These are phyloP conservation scores for Xerocomellus chrysenteron DNA, from an alignment of 768 basidiomycete genomes.

Conservation along the genomic window DNA sequence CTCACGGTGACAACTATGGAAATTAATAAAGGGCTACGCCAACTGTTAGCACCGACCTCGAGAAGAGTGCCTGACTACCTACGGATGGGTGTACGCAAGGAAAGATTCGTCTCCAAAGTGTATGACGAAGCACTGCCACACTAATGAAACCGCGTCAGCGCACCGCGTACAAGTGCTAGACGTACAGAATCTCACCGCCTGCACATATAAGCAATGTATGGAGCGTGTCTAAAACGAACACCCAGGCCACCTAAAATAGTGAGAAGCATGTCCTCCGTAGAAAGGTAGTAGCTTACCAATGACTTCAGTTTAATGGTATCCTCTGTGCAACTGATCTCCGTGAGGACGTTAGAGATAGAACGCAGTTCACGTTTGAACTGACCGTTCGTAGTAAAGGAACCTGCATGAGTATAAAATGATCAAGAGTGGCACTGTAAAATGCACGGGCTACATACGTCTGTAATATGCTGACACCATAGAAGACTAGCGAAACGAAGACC, in stretches of 20 bases:
- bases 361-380: constrained; percentile 1
- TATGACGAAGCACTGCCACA: constrained; percentile 25
- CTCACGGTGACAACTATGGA: constrained; percentile 25
- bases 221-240: constrained; percentile 19
- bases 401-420: constrained; percentile 3
- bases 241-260: constrained; percentile 19
- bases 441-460: constrained; percentile 20
- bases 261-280: background rate
- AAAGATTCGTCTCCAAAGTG: constrained; percentile 23
- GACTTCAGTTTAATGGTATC: constrained; percentile 13
- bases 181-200: constrained; percentile 14
- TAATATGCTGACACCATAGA: constrained; percentile 27
- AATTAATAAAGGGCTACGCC: constrained; percentile 18
- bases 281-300: constrained; percentile 8
- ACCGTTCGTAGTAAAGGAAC: constrained; percentile 28
- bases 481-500: constrained; percentile 18
- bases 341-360: background rate
- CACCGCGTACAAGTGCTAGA: background rate
- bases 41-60: constrained; percentile 5
- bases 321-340: constrained; percentile 12
- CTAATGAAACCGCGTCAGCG: constrained; percentile 7
- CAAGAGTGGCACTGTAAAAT: background rate
- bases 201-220: constrained; percentile 17
- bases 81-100: constrained; percentile 19
- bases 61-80: constrained; percentile 9